A percentile compares a stretch with the other conserved stretches of the same genome.
Conservation (phyloP, 768 basidiomycete genomes). For the Calvatia gigantea region DNA sequence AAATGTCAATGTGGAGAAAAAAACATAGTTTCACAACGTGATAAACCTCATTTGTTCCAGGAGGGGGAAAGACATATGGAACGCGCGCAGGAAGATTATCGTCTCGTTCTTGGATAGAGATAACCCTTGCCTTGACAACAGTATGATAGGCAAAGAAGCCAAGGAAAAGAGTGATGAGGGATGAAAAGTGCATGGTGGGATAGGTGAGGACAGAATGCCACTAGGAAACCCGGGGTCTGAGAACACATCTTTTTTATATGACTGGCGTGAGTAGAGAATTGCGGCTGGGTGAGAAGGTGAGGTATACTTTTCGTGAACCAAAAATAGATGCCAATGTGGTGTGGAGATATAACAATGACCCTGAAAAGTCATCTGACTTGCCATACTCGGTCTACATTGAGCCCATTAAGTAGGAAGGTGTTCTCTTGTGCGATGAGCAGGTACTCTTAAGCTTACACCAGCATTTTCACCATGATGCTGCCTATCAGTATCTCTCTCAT, state of each 20-base stretch:
- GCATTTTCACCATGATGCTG: not conserved
- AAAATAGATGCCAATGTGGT: conserved; percentile 1
- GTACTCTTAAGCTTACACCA: not conserved
- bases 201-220: not conserved
- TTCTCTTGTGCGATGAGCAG: not conserved
- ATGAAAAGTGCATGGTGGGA: not conserved
- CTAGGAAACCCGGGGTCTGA: not conserved
- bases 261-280: conserved; percentile 6
- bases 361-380: conserved; percentile 5
- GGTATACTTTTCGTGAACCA: not conserved
- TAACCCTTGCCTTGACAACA: not conserved
- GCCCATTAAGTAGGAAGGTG: not conserved
- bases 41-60: conserved; percentile 27
- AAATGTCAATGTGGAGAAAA: not conserved
- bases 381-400: not conserved
- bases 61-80: conserved; percentile 38
- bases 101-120: conserved; percentile 23
- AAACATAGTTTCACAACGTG: not conserved
- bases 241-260: not conserved
- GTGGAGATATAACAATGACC: not conserved
- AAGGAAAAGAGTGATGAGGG: not conserved
- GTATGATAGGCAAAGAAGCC: not conserved
- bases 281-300: not conserved
- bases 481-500: not conserved
- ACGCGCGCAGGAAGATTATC: conserved; percentile 38